These are phyloP conservation scores for Tulasnella sp. DNA, from an alignment of 768 basidiomycete species.

Conservation along the genomic window DNA sequence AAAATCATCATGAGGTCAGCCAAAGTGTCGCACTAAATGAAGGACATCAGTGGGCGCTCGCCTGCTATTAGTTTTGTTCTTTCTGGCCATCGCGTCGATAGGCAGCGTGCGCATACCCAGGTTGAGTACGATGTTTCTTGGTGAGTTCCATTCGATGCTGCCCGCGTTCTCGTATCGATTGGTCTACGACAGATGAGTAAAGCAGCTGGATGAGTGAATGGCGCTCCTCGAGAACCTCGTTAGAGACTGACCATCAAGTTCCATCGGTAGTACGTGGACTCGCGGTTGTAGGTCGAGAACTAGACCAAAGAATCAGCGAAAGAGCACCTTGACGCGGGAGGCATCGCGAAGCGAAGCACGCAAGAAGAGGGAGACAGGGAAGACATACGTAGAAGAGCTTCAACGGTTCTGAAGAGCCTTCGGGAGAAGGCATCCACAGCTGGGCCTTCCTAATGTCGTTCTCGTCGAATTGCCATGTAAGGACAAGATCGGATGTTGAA, in stretches of 20 bases:
- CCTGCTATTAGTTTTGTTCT: slow-evolving; percentile 43
- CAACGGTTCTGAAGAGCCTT: background rate
- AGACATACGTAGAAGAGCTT: slow-evolving; percentile 2
- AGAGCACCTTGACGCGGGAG: background rate
- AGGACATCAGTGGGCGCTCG: slow-evolving; percentile 22
- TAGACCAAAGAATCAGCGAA: background rate
- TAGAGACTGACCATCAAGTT: background rate
- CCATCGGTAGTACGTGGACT: slow-evolving; percentile 3
- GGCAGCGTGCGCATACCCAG: slow-evolving; percentile 38
- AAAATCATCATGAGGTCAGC: background rate
- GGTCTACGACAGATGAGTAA: slow-evolving; percentile 21
- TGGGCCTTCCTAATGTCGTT: slow-evolving; percentile 7
- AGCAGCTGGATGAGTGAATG: no score
- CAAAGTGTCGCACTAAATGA: background rate
- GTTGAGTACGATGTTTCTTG: slow-evolving; percentile 35
- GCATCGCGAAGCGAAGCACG: background rate
- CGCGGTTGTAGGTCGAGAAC: slow-evolving; percentile 2
- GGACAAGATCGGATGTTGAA: background rate
- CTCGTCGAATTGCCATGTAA: slow-evolving; percentile 6
- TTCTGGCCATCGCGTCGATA: slow-evolving; percentile 39
- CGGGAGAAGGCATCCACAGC: background rate
- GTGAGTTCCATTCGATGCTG: slow-evolving; percentile 42
- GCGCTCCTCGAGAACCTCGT: background rate
- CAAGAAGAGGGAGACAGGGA: background rate
- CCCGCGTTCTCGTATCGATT: slow-evolving; percentile 43